Conservation (phyloP, 202 grass and related monocot genomes). For the Panicum virgatum region DNA sequence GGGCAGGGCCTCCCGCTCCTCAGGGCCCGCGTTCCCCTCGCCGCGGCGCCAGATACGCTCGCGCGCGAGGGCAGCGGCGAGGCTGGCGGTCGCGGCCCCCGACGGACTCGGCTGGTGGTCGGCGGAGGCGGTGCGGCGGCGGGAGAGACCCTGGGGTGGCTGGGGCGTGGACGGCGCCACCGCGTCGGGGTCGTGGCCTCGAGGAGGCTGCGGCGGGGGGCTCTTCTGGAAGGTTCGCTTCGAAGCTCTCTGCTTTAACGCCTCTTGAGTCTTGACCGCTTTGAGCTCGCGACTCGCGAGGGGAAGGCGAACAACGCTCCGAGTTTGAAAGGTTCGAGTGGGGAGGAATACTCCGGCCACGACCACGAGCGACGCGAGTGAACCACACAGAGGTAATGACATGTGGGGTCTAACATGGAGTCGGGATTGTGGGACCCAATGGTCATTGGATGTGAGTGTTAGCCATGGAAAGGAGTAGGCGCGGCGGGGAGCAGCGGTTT, state of each 20-base stretch:
- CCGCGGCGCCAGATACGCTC: slow-evolving; percentile 33
- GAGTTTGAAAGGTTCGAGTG: neutral
- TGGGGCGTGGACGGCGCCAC: slow-evolving; percentile 42
- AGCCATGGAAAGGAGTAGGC: too few species aligned
- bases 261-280: neutral
- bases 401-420: neutral
- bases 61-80: slow-evolving; percentile 39
- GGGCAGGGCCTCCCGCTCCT: slow-evolving; percentile 27
- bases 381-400: neutral
- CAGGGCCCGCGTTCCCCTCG: neutral
- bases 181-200: slow-evolving; percentile 46
- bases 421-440: neutral
- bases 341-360: neutral
- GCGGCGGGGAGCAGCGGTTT: neutral
- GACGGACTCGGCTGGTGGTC: neutral
- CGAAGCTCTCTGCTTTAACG: neutral
- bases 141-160: slow-evolving; percentile 56
- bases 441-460: neutral
- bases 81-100: slow-evolving; percentile 12
- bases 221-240: slow-evolving; percentile 32
- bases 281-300: neutral
- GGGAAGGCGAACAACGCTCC: slow-evolving; percentile 18
- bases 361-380: neutral
- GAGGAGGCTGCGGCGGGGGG: slow-evolving; percentile 25
- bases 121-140: slow-evolving; percentile 51